phyloP scores from a whole-genome alignment of 345 rosid genomes.

The Eucalyptus cladocalyx region DNA sequence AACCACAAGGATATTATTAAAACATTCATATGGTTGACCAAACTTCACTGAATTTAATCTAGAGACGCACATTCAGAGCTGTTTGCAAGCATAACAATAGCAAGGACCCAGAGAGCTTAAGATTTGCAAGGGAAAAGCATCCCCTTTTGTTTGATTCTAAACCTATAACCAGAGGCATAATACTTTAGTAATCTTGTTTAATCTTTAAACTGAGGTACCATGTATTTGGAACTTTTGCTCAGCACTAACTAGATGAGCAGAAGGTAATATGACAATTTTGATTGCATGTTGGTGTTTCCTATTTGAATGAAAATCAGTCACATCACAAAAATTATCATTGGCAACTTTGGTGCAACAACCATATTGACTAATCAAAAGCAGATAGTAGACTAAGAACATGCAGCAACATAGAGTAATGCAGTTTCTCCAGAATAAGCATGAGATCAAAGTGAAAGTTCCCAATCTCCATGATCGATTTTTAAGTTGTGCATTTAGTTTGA shows the following conservation, averaged over 20 bases:
- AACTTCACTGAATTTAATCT: background rate
- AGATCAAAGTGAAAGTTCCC: background rate
- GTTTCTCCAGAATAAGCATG: background rate
- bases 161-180: background rate
- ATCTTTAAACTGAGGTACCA: background rate
- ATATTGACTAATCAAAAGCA: background rate
- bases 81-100: background rate
- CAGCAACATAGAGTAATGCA: background rate
- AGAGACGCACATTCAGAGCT: background rate
- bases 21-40: background rate
- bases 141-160: background rate
- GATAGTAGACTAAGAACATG: background rate
- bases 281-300: background rate
- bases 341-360: background rate
- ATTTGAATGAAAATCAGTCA: background rate
- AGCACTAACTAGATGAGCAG: background rate
- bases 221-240: background rate
- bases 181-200: background rate
- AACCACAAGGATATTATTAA: background rate
- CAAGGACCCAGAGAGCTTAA: background rate
- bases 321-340: background rate
- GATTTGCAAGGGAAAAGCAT: background rate
- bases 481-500: background rate
- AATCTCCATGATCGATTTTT: background rate
- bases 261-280: background rate